Conservation (phyloP, 23 red algal species). For the Gracilaria gracilis region DNA sequence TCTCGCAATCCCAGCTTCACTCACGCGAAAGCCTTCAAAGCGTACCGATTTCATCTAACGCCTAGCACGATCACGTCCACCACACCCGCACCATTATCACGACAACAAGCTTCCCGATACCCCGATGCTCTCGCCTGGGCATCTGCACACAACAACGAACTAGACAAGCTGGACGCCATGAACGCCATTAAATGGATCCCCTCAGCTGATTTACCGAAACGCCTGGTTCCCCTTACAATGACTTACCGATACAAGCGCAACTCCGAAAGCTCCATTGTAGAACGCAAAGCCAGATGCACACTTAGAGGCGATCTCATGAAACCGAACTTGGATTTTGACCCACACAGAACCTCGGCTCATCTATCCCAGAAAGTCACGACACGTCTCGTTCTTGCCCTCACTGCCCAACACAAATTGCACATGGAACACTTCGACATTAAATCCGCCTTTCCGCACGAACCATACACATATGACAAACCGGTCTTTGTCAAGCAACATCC, state of each 20-base stretch:
- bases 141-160: constrained; percentile 17
- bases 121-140: constrained; percentile 15
- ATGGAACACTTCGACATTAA: constrained; percentile 42
- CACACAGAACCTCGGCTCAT: constrained; percentile 19
- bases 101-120: constrained; percentile 26
- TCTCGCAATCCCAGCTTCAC: neutral
- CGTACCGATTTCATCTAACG: constrained; percentile 6
- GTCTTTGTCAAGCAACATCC: constrained; percentile 13
- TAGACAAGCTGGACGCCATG: constrained; percentile 12
- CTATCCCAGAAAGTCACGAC: neutral
- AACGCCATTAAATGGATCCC: constrained; percentile 21
- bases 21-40: constrained; percentile 12
- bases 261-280: neutral
- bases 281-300: constrained; percentile 13
- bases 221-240: constrained; percentile 23
- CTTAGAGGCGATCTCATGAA: constrained; percentile 31
- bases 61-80: constrained; percentile 19
- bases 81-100: constrained; percentile 9
- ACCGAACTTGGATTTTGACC: constrained; percentile 29
- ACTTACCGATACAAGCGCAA: constrained; percentile 40
- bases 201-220: neutral
- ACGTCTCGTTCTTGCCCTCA: constrained; percentile 21
- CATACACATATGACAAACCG: neutral
- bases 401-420: neutral
- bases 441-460: constrained; percentile 19